phyloP scores from a whole-genome alignment of 768 basidiomycete species.

The Gymnopilus dilepis region DNA sequence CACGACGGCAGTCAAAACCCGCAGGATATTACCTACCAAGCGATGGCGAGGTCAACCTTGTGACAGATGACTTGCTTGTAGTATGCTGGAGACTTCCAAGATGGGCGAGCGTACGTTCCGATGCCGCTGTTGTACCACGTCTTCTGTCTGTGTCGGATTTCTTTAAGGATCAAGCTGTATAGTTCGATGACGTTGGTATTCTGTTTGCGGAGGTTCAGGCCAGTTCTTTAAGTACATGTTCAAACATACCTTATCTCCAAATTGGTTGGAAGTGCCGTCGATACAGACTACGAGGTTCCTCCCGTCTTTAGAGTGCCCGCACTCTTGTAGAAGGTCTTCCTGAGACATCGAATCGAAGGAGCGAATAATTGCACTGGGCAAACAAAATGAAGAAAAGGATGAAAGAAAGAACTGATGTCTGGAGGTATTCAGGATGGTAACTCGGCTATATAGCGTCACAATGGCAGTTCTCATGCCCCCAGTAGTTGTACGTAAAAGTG shows the following conservation, averaged over 20 bases:
- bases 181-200: constrained; percentile 38
- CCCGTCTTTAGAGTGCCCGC: no score
- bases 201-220: constrained; percentile 17
- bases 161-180: constrained; percentile 29
- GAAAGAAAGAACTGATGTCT: no score
- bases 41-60: constrained; percentile 18
- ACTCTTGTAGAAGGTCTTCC: no score
- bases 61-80: constrained; percentile 19
- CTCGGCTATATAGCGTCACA: no score
- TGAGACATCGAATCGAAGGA: no score
- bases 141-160: constrained; percentile 20
- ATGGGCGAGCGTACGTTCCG: constrained; percentile 32
- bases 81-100: constrained; percentile 18
- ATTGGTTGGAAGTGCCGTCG: constrained; percentile 37
- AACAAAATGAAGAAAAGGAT: no score
- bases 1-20: no score
- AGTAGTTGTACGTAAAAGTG: no score
- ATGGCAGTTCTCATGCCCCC: no score
- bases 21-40: constrained; percentile 12
- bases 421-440: no score
- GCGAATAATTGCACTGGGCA: no score
- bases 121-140: constrained; percentile 39
- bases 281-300: constrained; percentile 45
- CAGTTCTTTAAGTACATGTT: neutral
- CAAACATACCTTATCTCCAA: constrained; percentile 23